Evolutionary conservation across 441 rosid genomes (phyloP).

Genomic region (Populus hybrid): DNA sequence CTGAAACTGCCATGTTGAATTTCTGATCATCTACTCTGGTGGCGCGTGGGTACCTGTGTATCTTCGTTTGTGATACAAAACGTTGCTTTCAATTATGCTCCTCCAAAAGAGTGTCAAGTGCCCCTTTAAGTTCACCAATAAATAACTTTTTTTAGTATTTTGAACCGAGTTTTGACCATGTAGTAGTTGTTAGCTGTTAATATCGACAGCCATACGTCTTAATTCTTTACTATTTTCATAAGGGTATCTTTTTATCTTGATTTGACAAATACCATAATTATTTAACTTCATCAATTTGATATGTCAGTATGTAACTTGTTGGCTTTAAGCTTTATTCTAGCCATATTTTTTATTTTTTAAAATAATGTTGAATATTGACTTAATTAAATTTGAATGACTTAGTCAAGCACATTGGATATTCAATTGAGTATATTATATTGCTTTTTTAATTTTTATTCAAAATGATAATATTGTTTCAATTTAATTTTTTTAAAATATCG

Average conservation of each 20-base stretch:
- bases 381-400: too few species aligned
- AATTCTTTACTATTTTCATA: slow-evolving; percentile 5
- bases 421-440: too few species aligned
- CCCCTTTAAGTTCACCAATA: slow-evolving; percentile 13
- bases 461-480: too few species aligned
- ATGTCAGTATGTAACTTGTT: too few species aligned
- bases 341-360: too few species aligned
- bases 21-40: slow-evolving; percentile 10
- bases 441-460: too few species aligned
- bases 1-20: slow-evolving; percentile 18
- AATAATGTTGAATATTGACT: too few species aligned
- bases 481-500: too few species aligned
- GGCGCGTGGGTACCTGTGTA: slow-evolving; percentile 14
- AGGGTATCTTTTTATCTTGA: neutral
- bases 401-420: too few species aligned
- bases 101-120: neutral
- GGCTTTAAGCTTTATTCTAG: too few species aligned
- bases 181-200: neutral
- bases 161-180: slow-evolving; percentile 12
- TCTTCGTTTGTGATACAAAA: neutral
- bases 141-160: neutral
- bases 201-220: neutral
- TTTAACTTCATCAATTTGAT: too few species aligned
- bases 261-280: too few species aligned
- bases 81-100: slow-evolving; percentile 5